Base-by-base conservation (phyloP, 176 grass and related monocot species). In the Ampelocalamus luodianensis region DNA sequence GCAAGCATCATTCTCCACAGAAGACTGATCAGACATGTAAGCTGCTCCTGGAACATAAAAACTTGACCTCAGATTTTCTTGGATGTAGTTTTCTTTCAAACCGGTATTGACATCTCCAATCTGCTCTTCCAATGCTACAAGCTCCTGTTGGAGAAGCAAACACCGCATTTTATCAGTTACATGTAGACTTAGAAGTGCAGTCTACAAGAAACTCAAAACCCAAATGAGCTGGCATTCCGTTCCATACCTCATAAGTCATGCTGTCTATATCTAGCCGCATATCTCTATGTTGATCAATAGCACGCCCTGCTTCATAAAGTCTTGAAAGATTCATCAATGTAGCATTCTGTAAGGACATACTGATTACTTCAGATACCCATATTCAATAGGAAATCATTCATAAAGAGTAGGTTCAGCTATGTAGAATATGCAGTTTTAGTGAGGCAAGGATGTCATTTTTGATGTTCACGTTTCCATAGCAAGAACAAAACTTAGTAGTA, bases 221-320 rank as follows among this genome's bases (percentile, higher is more conserved):
- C 16, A 42, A 81, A 76, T 65, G 51, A 65, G n/a, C 68, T 79
- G 65, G 7, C 68, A 46, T 62, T 62, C 6, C 20, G 10, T 67
- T 76, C 79, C 66, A 40, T 90, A 88, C 91, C 88, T 90, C 88
- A 16, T 93, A 93, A 85, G 72, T 82, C 91, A 93, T 93, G 82
- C 70, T 85, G 70, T 93, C 88, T 73, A 88, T 84, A 79, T 93
- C 91, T 27, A 90, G 45, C 53, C 88, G 77, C 88, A 90, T 93
- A 64, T 93, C 91, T 69, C 72, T 74, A 80, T 88, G 85, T 74
- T 93, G 82, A 88, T 93, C 91, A 48, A 74, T 53, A 74, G 27
- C 24, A 68, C 82, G 68, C 26, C 55, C 71, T 53, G 24, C 70
- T 77, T 87, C 91, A 48, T 89, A 83, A 51, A 92, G 39, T 59